These are phyloP conservation scores for Metschnikowia kofuensis DNA, from an alignment of 805 yeast species.

Conservation along the genomic window DNA sequence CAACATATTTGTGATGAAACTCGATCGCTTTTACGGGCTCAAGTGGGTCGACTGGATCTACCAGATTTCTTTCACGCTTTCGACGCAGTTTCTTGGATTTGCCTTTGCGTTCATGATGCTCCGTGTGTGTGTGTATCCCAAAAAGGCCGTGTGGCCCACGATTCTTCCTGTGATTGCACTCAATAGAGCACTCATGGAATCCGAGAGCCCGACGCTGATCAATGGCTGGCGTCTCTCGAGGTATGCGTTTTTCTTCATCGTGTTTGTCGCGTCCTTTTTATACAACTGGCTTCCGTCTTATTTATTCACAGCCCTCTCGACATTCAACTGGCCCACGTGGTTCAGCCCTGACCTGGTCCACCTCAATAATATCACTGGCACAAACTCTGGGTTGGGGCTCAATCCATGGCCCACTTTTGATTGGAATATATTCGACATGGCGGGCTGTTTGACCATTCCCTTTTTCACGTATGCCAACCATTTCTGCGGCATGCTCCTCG, in stretches of 20 bases:
- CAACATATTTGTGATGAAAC: conserved; percentile 43
- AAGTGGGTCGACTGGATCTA: conserved; percentile 49
- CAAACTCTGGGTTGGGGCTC: conserved; percentile 36
- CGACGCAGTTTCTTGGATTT: conserved; percentile 63
- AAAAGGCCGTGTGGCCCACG: conserved; percentile 44
- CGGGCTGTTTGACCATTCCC: conserved; percentile 41
- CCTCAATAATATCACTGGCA: conserved; percentile 38
- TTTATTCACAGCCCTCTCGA: conserved; percentile 38
- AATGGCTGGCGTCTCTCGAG: conserved; percentile 44
- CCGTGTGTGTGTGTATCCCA: conserved; percentile 47
- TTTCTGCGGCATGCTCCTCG: conserved; percentile 35
- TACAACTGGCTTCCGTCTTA: conserved; percentile 43
- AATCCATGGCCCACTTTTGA: conserved; percentile 44
- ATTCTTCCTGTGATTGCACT: conserved; percentile 42
- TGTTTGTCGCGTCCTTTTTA: conserved; percentile 31
- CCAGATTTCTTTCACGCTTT: conserved; percentile 49
- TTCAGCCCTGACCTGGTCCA: conserved; percentile 37
- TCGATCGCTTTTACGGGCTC: conserved; percentile 40
- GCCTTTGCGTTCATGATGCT: conserved; percentile 66
- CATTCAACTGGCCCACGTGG: conserved; percentile 48
- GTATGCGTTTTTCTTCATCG: conserved; percentile 37
- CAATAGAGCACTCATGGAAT: conserved; percentile 38
- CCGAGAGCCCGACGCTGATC: conserved; percentile 21
- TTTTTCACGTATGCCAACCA: conserved; percentile 42
- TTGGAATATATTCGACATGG: conserved; percentile 40